Base-by-base conservation (phyloP, 1,284 basidiomycete species). In the Papiliotrema nemorosa region DNA sequence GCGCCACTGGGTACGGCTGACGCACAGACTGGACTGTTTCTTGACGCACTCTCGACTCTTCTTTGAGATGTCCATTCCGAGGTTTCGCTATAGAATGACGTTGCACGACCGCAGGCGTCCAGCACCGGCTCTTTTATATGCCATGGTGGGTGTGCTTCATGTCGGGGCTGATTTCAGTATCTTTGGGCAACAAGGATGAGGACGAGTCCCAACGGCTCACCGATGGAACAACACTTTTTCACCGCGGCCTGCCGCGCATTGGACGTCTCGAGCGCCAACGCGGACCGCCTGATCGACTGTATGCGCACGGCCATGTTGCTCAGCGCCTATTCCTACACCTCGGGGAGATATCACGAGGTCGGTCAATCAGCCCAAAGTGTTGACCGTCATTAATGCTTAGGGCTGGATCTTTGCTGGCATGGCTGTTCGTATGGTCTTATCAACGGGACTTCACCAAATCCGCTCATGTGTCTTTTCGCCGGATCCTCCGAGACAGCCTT, bases 131-230 rank as follows among this genome's bases (percentile, higher is more conserved):
- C 53, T 73, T 1, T 52, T 73, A n/a, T 66, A 70, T 45, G 68
- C 66, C 2, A 73, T 73, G 58, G 65, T 65, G 25, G 34, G 62
- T 54, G 20, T 9, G 29, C 5, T 24, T 12, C 22, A 7, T 5
- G 37, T 20, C 26, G 24, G 40, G 14, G 16, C 40, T 45, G 39
- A 48, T 26, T n/a, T 35, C 49, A 66, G 70, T 73, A 73, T 46
- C 59, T 73, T 1, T 73, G 70, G 70, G 69, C 66, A 3, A 67
- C 70, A 5, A 49, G 70, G 12, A 67, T 73, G 41, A 62, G 65
- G 5, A 58, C 65, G 45, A 55, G 57, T n/a, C 66, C 69, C 0
- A 53, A 64, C 13, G 54, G 57, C 36, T 53, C 58, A 2, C 47
- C 53, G 4, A 63, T 65, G 58, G 69, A 73, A 39, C 50, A 58